phyloP scores from a whole-genome alignment of 805 yeast genomes.

The Nakazawaea anatomiae region DNA sequence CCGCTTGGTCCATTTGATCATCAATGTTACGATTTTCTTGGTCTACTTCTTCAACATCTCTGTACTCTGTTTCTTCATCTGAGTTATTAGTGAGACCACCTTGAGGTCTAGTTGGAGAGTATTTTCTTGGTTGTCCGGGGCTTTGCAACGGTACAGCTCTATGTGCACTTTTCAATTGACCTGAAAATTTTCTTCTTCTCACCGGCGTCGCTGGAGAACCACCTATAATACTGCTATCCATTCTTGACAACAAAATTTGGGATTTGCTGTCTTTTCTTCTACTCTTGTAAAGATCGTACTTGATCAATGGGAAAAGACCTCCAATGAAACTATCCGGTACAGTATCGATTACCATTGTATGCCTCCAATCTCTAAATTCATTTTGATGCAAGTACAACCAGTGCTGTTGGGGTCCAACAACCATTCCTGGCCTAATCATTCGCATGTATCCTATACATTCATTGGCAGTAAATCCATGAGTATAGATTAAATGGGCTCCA shows the following conservation, averaged over 20 bases:
- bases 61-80: conserved; percentile 28
- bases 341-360: conserved; percentile 76
- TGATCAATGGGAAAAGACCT: conserved; percentile 56
- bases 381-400: conserved; percentile 96
- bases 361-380: conserved; percentile 94
- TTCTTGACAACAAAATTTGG: conserved; percentile 10
- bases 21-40: conserved; percentile 35
- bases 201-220: conserved; percentile 68
- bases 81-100: conserved; percentile 25
- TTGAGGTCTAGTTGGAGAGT: conserved; percentile 26
- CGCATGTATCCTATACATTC: conserved; percentile 97
- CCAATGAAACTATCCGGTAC: conserved; percentile 62
- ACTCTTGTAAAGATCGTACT: conserved; percentile 57
- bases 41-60: conserved; percentile 11
- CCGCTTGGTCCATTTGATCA: conserved; percentile 28
- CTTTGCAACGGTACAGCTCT: conserved; percentile 86
- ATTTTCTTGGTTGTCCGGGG: conserved; percentile 95
- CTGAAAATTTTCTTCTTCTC: conserved; percentile 64
- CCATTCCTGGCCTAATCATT: conserved; percentile 97
- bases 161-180: conserved; percentile 60
- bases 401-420: conserved; percentile 99
- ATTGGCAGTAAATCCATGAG: conserved; percentile 94
- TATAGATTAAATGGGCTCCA: conserved; percentile 94
- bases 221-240: conserved; percentile 13
- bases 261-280: conserved; percentile 26